A percentile compares a stretch with the other conserved stretches of the same genome.
phyloP scores from a whole-genome alignment of 1,284 basidiomycete species.

The Peniophora sp. region DNA sequence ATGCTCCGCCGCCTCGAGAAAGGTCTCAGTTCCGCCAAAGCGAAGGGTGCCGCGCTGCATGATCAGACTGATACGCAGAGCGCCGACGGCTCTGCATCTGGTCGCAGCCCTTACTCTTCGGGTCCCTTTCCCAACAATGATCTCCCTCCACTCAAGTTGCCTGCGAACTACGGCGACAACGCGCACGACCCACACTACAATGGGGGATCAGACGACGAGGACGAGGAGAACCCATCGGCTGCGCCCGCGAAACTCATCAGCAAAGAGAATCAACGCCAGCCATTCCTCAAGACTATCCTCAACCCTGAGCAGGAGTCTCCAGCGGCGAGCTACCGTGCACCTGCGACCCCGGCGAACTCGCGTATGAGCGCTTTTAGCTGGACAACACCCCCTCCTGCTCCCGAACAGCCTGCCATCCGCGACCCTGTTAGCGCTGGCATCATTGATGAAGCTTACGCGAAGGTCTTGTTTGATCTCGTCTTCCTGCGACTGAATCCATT shows the following conservation, averaged over 20 bases:
- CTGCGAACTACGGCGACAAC: slow-evolving; percentile 25
- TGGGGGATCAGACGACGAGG: slow-evolving; percentile 43
- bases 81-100: slow-evolving; percentile 18
- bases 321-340: slow-evolving; percentile 16
- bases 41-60: slow-evolving; percentile 44
- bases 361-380: slow-evolving; percentile 11
- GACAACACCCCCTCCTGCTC: slow-evolving; percentile 17
- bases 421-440: slow-evolving; percentile 67
- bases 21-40: slow-evolving; percentile 67
- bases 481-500: slow-evolving; percentile 78
- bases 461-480: slow-evolving; percentile 64
- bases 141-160: slow-evolving; percentile 37
- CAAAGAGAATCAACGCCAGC: slow-evolving; percentile 59
- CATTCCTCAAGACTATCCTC: slow-evolving; percentile 75
- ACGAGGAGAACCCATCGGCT: slow-evolving; percentile 49
- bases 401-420: slow-evolving; percentile 26
- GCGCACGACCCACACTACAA: slow-evolving; percentile 20
- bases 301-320: slow-evolving; percentile 55
- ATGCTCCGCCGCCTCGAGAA: slow-evolving; percentile 80
- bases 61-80: slow-evolving; percentile 25
- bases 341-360: slow-evolving; percentile 15
- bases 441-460: slow-evolving; percentile 58
- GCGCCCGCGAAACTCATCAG: slow-evolving; percentile 68
- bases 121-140: slow-evolving; percentile 36
- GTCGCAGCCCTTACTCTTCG: slow-evolving; percentile 25